phyloP scores from a whole-genome alignment of 2,329 filamentous ascomycete species.

The Hyphodiscus sp. region DNA sequence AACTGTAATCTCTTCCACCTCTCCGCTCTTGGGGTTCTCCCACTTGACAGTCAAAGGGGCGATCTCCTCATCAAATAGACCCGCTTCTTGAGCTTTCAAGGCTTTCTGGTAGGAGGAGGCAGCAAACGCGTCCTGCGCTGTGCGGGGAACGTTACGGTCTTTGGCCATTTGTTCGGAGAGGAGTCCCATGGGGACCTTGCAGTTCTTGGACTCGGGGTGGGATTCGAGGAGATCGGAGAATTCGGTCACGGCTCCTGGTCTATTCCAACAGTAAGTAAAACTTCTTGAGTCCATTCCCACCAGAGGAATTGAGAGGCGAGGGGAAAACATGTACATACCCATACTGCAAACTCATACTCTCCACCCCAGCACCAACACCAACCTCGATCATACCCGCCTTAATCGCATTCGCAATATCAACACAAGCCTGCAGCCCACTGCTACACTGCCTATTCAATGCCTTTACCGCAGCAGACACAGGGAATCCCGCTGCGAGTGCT shows the following conservation, averaged over 20 bases:
- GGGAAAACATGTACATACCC: constrained; percentile 48
- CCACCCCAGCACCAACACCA: constrained; percentile 88
- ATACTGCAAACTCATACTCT: constrained; percentile 93
- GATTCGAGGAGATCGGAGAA: constrained; percentile 85
- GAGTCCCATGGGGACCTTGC: constrained; percentile 95
- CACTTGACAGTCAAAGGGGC: constrained; percentile 78
- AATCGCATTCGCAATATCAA: constrained; percentile 93
- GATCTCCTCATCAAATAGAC: constrained; percentile 93
- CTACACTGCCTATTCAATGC: constrained; percentile 92
- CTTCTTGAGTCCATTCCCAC: too few relatives aligned
- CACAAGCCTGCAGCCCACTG: constrained; percentile 83
- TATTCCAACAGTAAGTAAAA: constrained; percentile 27
- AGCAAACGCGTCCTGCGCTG: constrained; percentile 84
- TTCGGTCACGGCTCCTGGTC: constrained; percentile 78
- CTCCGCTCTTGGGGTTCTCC: constrained; percentile 84
- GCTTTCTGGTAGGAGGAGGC: constrained; percentile 92
- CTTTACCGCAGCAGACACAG: constrained; percentile 76
- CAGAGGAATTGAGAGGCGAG: too few relatives aligned
- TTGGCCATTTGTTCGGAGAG: constrained; percentile 94
- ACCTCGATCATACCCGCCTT: constrained; percentile 88
- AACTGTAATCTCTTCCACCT: constrained; percentile 78
- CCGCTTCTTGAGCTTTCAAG: constrained; percentile 71
- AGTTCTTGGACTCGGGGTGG: constrained; percentile 80
- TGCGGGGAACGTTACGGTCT: constrained; percentile 66
- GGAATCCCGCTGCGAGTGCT: constrained; percentile 83